Percentiles rank a stretch among this genome's conserved stretches.
phyloP scores from a whole-genome alignment of 164 flowering plant genomes.

The Annona cherimola region DNA sequence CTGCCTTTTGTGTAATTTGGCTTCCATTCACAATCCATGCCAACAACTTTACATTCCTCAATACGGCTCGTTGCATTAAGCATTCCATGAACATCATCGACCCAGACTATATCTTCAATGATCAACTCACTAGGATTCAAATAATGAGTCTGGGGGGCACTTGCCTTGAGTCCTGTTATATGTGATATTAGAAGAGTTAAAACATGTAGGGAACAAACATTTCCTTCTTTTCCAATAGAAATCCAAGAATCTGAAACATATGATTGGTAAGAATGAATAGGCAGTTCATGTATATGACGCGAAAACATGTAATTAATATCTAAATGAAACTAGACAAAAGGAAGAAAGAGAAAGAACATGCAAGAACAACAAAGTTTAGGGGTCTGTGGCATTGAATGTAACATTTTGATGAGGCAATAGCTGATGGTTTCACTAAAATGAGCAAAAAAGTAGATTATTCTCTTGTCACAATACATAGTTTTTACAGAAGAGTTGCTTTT shows the following conservation, averaged over 20 bases:
- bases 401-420: too few relatives aligned
- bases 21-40: constrained; percentile 97
- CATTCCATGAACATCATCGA: constrained; percentile 61
- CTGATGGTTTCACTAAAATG: too few relatives aligned
- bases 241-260: neutral
- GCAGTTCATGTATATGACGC: neutral
- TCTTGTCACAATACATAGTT: too few relatives aligned
- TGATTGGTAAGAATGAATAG: neutral
- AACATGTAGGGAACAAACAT: too few relatives aligned
- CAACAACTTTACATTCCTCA: constrained; percentile 74
- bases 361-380: neutral
- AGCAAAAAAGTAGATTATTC: too few relatives aligned
- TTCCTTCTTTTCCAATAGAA: too few relatives aligned
- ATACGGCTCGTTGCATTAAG: constrained; percentile 50
- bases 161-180: constrained; percentile 44
- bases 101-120: constrained; percentile 66
- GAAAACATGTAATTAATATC: neutral
- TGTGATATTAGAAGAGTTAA: neutral
- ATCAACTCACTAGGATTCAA: constrained; percentile 53
- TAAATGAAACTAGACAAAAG: neutral
- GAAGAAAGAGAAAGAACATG: neutral
- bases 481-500: too few relatives aligned
- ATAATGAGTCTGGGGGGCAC: constrained; percentile 29
- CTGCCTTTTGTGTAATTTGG: constrained; percentile 83
- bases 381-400: too few relatives aligned